These are phyloP conservation scores for Fusarium tuaranense DNA, from an alignment of 2,329 filamentous ascomycete genomes.

Conservation along the genomic window DNA sequence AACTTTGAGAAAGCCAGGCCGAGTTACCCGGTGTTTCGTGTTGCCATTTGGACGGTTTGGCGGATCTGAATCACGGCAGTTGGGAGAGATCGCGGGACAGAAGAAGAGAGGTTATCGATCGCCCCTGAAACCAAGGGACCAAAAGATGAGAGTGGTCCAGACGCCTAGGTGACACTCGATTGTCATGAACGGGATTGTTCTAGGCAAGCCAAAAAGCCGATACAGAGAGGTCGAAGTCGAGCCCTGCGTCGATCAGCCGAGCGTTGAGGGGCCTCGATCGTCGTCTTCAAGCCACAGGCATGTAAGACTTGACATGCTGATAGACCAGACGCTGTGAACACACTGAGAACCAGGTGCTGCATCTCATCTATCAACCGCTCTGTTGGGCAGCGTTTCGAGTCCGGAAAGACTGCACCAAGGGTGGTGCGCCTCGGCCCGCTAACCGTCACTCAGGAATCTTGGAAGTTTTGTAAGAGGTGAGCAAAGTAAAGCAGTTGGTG, in stretches of 20 bases:
- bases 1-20: slow-evolving; percentile 1
- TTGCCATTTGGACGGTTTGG: neutral
- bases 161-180: slow-evolving; percentile 7
- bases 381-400: neutral
- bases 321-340: neutral
- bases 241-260: neutral
- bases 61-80: neutral
- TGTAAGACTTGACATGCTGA: neutral
- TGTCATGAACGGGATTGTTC: neutral
- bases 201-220: neutral
- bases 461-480: neutral
- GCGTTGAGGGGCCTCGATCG: neutral
- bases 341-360: neutral
- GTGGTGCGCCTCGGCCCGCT: neutral
- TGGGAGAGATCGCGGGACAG: neutral
- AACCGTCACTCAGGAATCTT: neutral
- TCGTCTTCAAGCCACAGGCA: neutral
- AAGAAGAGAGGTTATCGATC: neutral
- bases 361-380: neutral
- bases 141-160: neutral
- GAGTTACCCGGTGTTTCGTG: neutral
- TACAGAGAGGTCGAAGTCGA: neutral
- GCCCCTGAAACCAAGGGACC: neutral
- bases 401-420: neutral
- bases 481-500: neutral